Conservation (phyloP, 1,284 basidiomycete species). For the Cryptococcus sp. region DNA sequence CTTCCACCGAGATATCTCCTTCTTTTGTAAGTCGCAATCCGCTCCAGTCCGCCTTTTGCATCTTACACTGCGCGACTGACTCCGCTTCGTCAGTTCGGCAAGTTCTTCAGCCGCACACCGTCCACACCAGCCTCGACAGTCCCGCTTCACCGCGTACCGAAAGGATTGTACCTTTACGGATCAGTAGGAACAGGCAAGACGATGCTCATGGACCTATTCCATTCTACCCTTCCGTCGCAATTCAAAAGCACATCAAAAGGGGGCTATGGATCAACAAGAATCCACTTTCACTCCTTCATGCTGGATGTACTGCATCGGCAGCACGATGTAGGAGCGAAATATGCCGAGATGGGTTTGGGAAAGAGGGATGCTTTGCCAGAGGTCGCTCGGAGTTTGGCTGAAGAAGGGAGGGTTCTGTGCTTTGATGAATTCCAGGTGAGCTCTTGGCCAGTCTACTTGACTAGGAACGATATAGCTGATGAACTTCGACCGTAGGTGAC, state of each 20-base stretch:
- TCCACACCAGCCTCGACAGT: conserved; percentile 48
- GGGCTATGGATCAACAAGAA: conserved; percentile 66
- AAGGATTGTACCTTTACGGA: conserved; percentile 94
- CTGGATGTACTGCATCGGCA: conserved; percentile 91
- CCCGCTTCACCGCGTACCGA: conserved; percentile 63
- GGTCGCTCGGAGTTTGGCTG: conserved; percentile 85
- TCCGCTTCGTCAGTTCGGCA: conserved; percentile 58
- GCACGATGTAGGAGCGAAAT: conserved; percentile 64
- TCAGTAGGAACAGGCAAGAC: conserved; percentile 93
- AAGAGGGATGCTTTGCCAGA: conserved; percentile 73
- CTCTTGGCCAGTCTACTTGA: neutral
- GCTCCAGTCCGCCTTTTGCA: neutral
- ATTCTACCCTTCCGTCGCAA: conserved; percentile 77
- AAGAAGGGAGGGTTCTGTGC: conserved; percentile 81
- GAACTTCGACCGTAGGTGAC: conserved; percentile 65
- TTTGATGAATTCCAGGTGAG: conserved; percentile 97
- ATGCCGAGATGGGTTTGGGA: conserved; percentile 59
- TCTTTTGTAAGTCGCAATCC: conserved; percentile 32
- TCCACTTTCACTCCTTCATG: conserved; percentile 99
- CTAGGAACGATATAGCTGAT: conserved; percentile 13
- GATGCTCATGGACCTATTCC: conserved; percentile 99
- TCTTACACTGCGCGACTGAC: conserved; percentile 2
- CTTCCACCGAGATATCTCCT: conserved; percentile 38
- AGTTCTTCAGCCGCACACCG: conserved; percentile 60
- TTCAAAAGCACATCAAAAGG: conserved; percentile 56